Base-by-base conservation (phyloP, 202 grass and related monocot genomes). In the Dendrocalamus latiflorus region DNA sequence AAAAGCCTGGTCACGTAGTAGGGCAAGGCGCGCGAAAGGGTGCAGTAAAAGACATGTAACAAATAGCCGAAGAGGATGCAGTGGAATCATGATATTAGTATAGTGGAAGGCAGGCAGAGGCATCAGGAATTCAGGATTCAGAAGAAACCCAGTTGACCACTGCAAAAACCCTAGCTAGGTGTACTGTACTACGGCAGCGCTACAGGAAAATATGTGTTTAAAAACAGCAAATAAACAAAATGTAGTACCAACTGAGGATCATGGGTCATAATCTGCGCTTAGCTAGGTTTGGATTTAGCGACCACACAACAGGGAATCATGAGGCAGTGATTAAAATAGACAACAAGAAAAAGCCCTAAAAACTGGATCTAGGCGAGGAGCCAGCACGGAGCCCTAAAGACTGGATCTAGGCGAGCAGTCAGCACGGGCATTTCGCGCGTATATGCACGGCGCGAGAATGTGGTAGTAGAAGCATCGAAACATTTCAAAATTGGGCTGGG, bases 91-190 rank as follows among this genome's bases (percentile, higher is more conserved):
- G 15, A 22, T 48, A 18, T 63, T 37, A 64, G 28, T 17, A 51
- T 22, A 58, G 51, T 78, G 55, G 16, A 75, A 47, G 22, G 22
- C 42, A 34, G 30, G 20, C 41, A 34, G 48, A 4, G 16, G 61
- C 43, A 14, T 16, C 54, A 84, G 67, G 22, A 28, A 9, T 57
- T 68, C 50, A 84, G 74, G 75, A 5, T 57, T 68, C 81, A 80
- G 81, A 75, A 43, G 70, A 30, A 48, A 65, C 71, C 10, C 57
- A 11, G 87, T 47, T 83, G 84, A 83, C 88, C 74, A 44, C 68
- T 64, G 68, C 74, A 16, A 79, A 76, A 79, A 47, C 77, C 70
- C 74, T 74, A 74, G 49, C 85, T 39, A 47, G 30, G 2, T 12
- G 15, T 47, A 34, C 28, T 59, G 7, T 4, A 37, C 47, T 13